phyloP scores from a whole-genome alignment of 2,329 filamentous ascomycete genomes.

The Xylaria arbuscula region DNA sequence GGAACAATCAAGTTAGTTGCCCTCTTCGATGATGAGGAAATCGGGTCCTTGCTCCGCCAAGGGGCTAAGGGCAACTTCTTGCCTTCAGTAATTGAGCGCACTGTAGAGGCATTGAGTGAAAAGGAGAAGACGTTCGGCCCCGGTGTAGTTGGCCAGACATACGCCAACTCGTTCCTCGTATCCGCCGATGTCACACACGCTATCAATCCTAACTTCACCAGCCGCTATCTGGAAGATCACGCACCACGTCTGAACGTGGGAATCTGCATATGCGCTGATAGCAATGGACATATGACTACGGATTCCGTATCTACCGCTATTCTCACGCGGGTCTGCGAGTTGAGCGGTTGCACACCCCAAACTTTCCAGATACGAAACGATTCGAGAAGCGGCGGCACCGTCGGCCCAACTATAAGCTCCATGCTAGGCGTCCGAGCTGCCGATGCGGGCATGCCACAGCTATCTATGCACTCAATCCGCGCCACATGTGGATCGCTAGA shows the following conservation, averaged over 20 bases:
- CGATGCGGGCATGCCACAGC: conserved; percentile 88
- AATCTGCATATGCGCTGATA: conserved; percentile 81
- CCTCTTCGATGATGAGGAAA: conserved; percentile 98
- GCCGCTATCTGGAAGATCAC: conserved; percentile 85
- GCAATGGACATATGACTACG: conserved; percentile 96
- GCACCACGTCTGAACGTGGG: conserved; percentile 90
- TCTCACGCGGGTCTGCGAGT: conserved; percentile 80
- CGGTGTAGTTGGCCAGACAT: conserved; percentile 79
- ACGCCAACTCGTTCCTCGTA: conserved; percentile 90
- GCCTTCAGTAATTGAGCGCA: conserved; percentile 81
- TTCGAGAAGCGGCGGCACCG: conserved; percentile 86
- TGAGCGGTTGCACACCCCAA: conserved; percentile 78
- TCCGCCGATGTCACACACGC: conserved; percentile 95
- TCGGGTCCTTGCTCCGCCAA: conserved; percentile 89
- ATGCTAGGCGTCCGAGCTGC: conserved; percentile 84
- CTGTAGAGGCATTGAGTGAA: conserved; percentile 72
- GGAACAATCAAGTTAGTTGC: conserved; percentile 88
- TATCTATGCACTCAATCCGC: conserved; percentile 93
- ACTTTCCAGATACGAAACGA: conserved; percentile 97
- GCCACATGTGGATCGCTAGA: conserved; percentile 89
- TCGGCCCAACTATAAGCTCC: conserved; percentile 89
- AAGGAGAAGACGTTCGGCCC: conserved; percentile 61
- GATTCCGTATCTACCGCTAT: conserved; percentile 87
- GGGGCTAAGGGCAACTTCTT: conserved; percentile 92
- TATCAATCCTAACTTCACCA: conserved; percentile 92